Conservation (phyloP, 306 rosid species). For the Clitoria ternatea region DNA sequence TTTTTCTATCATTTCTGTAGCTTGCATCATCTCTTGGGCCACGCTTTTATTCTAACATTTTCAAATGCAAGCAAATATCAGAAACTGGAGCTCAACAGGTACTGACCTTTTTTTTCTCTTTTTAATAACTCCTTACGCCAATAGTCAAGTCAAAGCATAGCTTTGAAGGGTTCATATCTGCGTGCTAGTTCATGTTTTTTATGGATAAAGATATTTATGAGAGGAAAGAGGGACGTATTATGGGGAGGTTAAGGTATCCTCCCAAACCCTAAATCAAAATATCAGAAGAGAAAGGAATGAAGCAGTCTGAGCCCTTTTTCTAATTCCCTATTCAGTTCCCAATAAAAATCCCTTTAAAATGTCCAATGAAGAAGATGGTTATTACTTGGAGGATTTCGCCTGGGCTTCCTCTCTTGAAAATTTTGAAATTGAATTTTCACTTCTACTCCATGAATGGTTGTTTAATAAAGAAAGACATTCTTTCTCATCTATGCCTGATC, state of each 20-base stretch:
- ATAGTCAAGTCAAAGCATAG: constrained; percentile 5
- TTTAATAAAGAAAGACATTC: background rate
- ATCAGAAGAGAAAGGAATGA: background rate
- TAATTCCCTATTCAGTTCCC: background rate
- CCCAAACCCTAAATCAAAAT: background rate
- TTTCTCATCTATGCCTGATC: background rate
- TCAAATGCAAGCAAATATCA: constrained; percentile 98
- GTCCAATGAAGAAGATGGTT: background rate
- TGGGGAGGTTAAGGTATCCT: background rate
- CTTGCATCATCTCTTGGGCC: constrained; percentile 99
- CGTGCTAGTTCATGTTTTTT: background rate
- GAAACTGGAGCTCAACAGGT: constrained; percentile 99
- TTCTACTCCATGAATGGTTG: background rate
- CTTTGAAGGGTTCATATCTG: constrained; percentile 5
- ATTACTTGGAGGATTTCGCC: background rate
- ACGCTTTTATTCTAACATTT: constrained; percentile 87
- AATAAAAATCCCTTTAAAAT: background rate
- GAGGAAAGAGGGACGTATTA: background rate
- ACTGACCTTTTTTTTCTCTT: constrained; percentile 7
- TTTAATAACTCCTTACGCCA: background rate
- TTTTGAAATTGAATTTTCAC: background rate
- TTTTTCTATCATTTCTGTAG: constrained; percentile 46
- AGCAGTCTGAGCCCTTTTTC: background rate
- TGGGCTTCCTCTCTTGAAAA: background rate
- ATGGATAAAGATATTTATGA: background rate